Evolutionary conservation across 2,329 filamentous ascomycete species (phyloP), one percentile per base, ranked within the genome.

Genomic region (Cephalotrichum gorgonifer): DNA sequence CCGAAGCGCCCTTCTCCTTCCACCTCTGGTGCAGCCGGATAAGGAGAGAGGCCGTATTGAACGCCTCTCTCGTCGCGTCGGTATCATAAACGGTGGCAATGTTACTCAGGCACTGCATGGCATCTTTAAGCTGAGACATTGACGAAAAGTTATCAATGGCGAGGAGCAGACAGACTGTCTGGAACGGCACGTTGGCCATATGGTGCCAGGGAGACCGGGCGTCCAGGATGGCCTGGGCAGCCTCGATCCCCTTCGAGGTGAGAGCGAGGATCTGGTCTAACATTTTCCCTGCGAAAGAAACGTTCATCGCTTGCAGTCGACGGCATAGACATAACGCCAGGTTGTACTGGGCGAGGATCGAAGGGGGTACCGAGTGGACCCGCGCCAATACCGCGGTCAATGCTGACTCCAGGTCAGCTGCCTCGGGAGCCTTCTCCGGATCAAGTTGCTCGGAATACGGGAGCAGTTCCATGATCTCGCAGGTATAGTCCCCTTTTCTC

Each of bases 131-230:
- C 50, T 74, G 63, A 0, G 64, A 62, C 0, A 78, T 61, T 0
- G 73, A 73, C 1, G 73, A 64, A 1, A 66, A 65, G 0, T 66
- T 76, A 46, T 81, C 76, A 44, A 80, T 75, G 0, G 73, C 74
- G 2, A 81, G 62, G 5, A 79, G 60, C 0, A 76, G 66, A 51
- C 76, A 79, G 27, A 80, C 67, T 0, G 76, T 69, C 48, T 80
- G 77, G 52, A 81, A 81, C 0, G 77, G 77, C 0, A 80, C 73
- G 44, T 81, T 79, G 26, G 74, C 75, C 43, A 76, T 70, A 50
- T 81, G 76, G 54, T 80, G 78, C 77, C 77, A 81, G 0, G 76
- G 76, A 3, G 65, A 64, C 12, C 64, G 63, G 9, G 61, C 59
- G 2, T 66, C 62, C 1, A 74, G 62, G 56, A 79, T 70, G 6